A percentile compares a stretch with the other conserved stretches of the same genome.
phyloP scores from a whole-genome alignment of 2,329 filamentous ascomycete species.

The Diaporthe sp. region DNA sequence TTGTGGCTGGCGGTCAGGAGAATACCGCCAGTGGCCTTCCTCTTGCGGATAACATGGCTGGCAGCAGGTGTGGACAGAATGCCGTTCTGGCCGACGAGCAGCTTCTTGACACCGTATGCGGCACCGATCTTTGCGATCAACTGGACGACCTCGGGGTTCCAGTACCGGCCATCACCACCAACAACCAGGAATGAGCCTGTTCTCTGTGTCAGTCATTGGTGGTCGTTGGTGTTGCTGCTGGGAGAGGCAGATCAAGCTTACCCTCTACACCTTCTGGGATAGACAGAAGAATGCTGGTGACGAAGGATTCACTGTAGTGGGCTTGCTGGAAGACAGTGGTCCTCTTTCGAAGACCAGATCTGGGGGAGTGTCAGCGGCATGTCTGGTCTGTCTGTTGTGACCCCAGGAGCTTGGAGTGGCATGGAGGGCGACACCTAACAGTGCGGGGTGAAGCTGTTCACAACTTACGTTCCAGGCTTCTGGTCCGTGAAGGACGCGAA shows the following conservation, averaged over 20 bases:
- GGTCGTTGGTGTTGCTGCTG: not conserved
- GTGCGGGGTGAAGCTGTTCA: slow-evolving; percentile 38
- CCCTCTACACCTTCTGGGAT: slow-evolving; percentile 94
- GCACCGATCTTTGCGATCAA: slow-evolving; percentile 97
- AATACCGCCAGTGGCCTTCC: slow-evolving; percentile 96
- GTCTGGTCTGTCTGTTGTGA: not conserved
- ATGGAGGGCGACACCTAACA: slow-evolving; percentile 1
- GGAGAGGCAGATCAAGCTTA: slow-evolving; percentile 50
- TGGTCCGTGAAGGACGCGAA: slow-evolving; percentile 93
- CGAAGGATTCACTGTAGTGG: slow-evolving; percentile 96
- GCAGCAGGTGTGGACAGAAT: slow-evolving; percentile 97
- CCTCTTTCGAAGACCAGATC: slow-evolving; percentile 98
- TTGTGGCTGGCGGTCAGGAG: slow-evolving; percentile 98
- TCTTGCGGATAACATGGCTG: slow-evolving; percentile 94
- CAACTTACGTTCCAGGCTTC: slow-evolving; percentile 97
- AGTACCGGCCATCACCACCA: slow-evolving; percentile 96
- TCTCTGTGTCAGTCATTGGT: not conserved
- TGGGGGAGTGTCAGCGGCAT: slow-evolving; percentile 54
- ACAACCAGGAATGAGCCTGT: slow-evolving; percentile 88
- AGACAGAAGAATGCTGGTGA: slow-evolving; percentile 93
- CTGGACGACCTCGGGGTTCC: slow-evolving; percentile 96
- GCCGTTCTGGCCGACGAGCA: slow-evolving; percentile 94
- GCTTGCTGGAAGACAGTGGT: slow-evolving; percentile 96
- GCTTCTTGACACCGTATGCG: slow-evolving; percentile 98
- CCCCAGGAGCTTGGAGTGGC: not conserved